Conservation (phyloP, 345 rosid species). For the Lepidium africanum region DNA sequence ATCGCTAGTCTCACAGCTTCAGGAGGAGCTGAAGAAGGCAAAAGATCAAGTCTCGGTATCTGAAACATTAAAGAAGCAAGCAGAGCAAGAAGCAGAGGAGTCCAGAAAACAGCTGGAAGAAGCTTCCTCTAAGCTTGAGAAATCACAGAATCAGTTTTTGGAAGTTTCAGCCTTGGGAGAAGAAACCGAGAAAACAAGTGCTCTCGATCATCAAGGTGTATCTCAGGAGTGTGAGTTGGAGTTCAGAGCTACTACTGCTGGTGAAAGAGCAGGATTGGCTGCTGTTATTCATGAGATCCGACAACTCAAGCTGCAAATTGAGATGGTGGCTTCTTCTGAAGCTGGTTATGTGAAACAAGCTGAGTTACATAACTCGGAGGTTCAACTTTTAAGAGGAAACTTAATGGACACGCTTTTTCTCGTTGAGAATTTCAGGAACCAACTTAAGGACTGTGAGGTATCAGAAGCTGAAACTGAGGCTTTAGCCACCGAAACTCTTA, state of each 20-base stretch:
- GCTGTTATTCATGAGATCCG: conserved; percentile 68
- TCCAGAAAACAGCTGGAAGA: conserved; percentile 50
- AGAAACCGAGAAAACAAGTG: conserved; percentile 8
- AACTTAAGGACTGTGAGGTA: conserved; percentile 64
- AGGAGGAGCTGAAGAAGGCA: conserved; percentile 78
- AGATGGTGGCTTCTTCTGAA: conserved; percentile 52
- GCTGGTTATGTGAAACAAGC: conserved; percentile 44
- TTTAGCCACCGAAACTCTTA: conserved; percentile 57
- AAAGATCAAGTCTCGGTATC: conserved; percentile 60
- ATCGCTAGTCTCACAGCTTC: conserved; percentile 57
- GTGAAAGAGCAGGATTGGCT: conserved; percentile 49
- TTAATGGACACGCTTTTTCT: conserved; percentile 52
- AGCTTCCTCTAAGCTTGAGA: conserved; percentile 57
- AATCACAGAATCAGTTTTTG: conserved; percentile 44
- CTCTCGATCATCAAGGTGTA: conserved; percentile 33
- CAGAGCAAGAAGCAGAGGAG: conserved; percentile 71
- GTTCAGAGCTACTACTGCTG: conserved; percentile 36
- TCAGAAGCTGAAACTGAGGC: conserved; percentile 77
- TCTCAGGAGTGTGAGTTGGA: conserved; percentile 52
- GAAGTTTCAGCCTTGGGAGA: conserved; percentile 52
- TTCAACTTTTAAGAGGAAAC: conserved; percentile 59
- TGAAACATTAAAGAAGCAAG: conserved; percentile 67
- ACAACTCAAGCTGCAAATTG: conserved; percentile 59
- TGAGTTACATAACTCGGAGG: conserved; percentile 48
- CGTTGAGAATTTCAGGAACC: conserved; percentile 65